Percentiles rank a stretch among this genome's conserved stretches.
phyloP scores from a whole-genome alignment of 2,329 filamentous ascomycete genomes.

The Phyllosticta citriasiana region DNA sequence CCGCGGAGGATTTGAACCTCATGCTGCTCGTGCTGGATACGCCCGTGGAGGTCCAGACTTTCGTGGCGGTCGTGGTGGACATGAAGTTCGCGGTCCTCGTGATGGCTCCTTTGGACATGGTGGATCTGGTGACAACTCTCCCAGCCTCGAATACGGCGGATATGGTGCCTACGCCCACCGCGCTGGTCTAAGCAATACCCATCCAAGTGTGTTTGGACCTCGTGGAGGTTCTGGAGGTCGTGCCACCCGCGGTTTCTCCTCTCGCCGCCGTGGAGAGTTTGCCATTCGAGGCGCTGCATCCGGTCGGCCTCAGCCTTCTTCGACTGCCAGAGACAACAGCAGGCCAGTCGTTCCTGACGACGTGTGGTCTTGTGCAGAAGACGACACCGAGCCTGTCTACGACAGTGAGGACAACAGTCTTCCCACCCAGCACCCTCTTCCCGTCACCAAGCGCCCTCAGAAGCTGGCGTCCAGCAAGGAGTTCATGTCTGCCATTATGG shows the following conservation, averaged over 20 bases:
- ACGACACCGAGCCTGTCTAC: not conserved
- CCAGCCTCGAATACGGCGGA: not conserved
- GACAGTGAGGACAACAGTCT: not conserved
- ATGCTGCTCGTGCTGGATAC: not conserved
- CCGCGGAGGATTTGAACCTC: not conserved
- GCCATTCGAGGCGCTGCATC: not conserved
- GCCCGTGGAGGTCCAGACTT: not conserved
- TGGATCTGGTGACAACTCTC: not conserved
- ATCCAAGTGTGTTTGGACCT: too few species aligned
- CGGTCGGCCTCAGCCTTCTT: not conserved
- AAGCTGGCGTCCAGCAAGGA: not conserved
- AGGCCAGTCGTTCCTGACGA: not conserved
- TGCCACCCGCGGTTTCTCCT: not conserved
- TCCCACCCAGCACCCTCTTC: too few species aligned
- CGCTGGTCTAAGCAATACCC: too few species aligned
- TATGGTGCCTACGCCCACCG: not conserved
- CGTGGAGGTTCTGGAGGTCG: not conserved
- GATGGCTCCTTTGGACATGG: not conserved
- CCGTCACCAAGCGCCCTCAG: too few species aligned
- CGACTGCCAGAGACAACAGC: not conserved
- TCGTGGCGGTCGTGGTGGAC: not conserved
- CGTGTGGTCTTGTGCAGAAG: not conserved
- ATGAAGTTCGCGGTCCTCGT: not conserved
- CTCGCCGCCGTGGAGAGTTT: not conserved
- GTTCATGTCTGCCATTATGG: constrained; percentile 3